These are phyloP conservation scores for Starmerella riodocensis DNA, from an alignment of 805 yeast species.

Conservation along the genomic window DNA sequence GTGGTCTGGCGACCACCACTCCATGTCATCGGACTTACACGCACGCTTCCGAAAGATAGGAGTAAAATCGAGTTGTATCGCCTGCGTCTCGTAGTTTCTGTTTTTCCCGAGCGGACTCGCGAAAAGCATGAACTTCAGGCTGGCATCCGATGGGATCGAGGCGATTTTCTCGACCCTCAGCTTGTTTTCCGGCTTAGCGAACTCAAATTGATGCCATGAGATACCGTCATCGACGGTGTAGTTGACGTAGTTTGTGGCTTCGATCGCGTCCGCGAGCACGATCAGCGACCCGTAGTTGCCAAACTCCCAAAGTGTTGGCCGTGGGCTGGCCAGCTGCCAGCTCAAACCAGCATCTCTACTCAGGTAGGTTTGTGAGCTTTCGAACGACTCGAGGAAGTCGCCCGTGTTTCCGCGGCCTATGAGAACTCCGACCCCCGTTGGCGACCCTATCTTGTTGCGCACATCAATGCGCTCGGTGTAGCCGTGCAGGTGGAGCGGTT, in stretches of 20 bases:
- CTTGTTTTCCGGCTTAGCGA: constrained; percentile 42
- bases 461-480: constrained; percentile 75
- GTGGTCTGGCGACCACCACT: constrained; percentile 47
- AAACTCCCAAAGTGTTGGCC: constrained; percentile 81
- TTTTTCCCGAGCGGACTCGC: constrained; percentile 37
- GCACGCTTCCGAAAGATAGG: constrained; percentile 35
- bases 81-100: constrained; percentile 35
- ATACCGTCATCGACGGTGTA: constrained; percentile 73
- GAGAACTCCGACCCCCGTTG: constrained; percentile 78
- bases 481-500: constrained; percentile 76
- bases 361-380: constrained; percentile 56
- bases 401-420: constrained; percentile 95
- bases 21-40: constrained; percentile 53
- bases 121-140: constrained; percentile 60
- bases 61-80: constrained; percentile 44
- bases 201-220: constrained; percentile 56
- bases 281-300: constrained; percentile 90
- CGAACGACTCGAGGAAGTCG: constrained; percentile 35
- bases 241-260: constrained; percentile 42
- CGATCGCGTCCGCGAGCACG: constrained; percentile 50
- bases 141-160: constrained; percentile 86
- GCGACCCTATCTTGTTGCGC: constrained; percentile 76
- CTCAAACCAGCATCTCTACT: constrained; percentile 83
- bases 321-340: constrained; percentile 69
- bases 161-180: constrained; percentile 58